Conservation (phyloP, 148 eudicot genomes). For the Silene uniflora region DNA sequence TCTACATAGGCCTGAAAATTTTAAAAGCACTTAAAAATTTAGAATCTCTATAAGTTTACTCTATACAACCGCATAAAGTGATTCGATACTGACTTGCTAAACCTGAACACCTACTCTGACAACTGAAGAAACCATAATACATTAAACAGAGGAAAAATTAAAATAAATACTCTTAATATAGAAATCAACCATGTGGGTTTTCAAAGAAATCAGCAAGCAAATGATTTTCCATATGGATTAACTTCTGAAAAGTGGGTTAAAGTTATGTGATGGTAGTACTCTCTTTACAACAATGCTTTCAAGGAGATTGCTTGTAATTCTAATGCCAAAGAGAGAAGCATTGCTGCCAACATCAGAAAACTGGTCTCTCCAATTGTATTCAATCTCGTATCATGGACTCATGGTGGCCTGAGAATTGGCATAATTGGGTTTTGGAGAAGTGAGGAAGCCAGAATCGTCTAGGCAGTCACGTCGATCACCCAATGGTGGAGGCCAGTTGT, state of each 20-base stretch:
- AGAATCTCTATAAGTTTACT: not conserved
- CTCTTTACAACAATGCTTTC: too few relatives aligned
- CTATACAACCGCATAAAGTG: not conserved
- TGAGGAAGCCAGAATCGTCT: not conserved
- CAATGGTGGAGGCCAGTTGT: not conserved
- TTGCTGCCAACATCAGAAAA: too few relatives aligned
- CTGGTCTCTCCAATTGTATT: too few relatives aligned
- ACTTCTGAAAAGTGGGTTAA: too few relatives aligned
- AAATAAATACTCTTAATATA: not conserved
- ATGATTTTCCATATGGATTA: not conserved
- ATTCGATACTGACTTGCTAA: not conserved
- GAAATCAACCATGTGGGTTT: not conserved
- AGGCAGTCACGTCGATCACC: not conserved
- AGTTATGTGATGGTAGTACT: too few relatives aligned
- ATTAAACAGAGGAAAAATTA: not conserved
- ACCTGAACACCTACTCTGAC: not conserved
- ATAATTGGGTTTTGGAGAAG: not conserved
- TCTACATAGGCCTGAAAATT: constrained; percentile 78
- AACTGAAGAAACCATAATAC: not conserved
- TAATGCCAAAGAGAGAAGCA: too few relatives aligned
- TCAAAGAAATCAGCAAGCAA: not conserved
- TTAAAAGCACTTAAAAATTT: not conserved
- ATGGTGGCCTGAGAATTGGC: not conserved
- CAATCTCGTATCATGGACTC: not conserved
- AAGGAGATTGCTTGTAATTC: too few relatives aligned